phyloP scores from a whole-genome alignment of 495 filamentous ascomycete genomes.

The Bacidia rubella region DNA sequence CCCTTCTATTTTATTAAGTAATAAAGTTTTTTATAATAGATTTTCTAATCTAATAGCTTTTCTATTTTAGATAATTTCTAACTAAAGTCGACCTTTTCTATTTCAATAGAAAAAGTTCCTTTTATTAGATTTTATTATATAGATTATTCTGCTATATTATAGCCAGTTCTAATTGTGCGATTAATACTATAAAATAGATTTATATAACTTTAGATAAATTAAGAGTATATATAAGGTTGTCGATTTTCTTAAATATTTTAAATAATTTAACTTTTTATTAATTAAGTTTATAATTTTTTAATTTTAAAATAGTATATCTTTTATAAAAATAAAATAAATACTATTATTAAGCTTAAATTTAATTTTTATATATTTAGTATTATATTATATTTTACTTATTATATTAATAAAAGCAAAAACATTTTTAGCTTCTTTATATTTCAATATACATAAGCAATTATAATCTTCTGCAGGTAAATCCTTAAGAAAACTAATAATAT shows the following conservation, averaged over 20 bases:
- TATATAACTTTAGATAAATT: neutral
- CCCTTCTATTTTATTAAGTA: neutral
- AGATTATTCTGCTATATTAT: neutral
- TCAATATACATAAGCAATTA: no score
- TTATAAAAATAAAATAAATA: neutral
- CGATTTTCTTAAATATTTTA: neutral
- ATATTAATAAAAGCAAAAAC: no score
- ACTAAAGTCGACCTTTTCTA: neutral
- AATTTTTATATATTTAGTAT: neutral
- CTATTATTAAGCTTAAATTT: neutral
- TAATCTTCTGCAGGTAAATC: no score
- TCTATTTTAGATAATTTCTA: neutral
- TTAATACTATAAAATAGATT: neutral
- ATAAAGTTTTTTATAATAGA: neutral
- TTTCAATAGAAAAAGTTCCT: neutral
- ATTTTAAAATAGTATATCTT: neutral
- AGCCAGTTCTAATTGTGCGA: neutral
- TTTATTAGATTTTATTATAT: neutral
- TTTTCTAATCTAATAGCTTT: neutral
- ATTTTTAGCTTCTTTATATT: no score
- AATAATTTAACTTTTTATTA: neutral
- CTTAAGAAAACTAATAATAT: no score
- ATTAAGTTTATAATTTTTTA: slow-evolving; percentile 16
- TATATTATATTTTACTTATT: no score
- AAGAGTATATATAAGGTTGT: neutral